Evolutionary conservation across 2,329 filamentous ascomycete species (phyloP).

Genomic region (Cryphonectria carpinicola): DNA sequence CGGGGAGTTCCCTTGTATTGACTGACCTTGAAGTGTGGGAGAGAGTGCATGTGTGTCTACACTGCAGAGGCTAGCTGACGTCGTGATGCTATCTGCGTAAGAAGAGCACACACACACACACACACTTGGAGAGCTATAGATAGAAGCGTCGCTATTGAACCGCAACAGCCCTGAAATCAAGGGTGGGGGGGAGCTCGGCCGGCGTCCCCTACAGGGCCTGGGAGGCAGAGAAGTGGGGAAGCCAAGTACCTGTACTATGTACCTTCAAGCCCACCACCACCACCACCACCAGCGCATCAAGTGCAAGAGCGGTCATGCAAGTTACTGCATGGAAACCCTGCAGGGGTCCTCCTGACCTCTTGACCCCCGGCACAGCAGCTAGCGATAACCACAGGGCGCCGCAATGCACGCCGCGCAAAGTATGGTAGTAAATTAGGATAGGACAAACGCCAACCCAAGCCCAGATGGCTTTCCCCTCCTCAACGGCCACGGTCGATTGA

Average conservation of each 20-base stretch:
- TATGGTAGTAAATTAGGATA: not conserved
- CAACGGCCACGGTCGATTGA: conserved; percentile 16
- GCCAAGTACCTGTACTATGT: not conserved
- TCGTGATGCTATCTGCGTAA: conserved; percentile 15
- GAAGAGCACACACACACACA: not conserved
- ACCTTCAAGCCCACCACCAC: conserved; percentile 9
- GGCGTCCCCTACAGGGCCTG: not conserved
- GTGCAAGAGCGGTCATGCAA: not conserved
- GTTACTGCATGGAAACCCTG: not conserved
- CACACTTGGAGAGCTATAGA: conserved; percentile 15
- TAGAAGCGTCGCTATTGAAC: conserved; percentile 8
- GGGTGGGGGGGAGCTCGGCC: conserved; percentile 15
- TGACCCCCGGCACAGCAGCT: conserved; percentile 14
- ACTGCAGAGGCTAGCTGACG: conserved; percentile 4
- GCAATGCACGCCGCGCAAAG: not conserved
- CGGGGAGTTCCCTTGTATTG: not conserved
- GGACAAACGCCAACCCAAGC: conserved; percentile 16
- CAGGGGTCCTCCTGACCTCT: conserved; percentile 1
- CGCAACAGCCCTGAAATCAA: conserved; percentile 1
- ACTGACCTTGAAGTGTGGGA: not conserved
- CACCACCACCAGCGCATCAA: not conserved
- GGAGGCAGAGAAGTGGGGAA: not conserved
- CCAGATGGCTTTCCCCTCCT: conserved; percentile 11
- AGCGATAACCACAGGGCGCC: conserved; percentile 5
- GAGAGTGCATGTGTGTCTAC: not conserved